Evolutionary conservation across 2,329 filamentous ascomycete species (phyloP), one percentile per base, ranked within the genome.

Genomic region (Paramyrothecium sp.): DNA sequence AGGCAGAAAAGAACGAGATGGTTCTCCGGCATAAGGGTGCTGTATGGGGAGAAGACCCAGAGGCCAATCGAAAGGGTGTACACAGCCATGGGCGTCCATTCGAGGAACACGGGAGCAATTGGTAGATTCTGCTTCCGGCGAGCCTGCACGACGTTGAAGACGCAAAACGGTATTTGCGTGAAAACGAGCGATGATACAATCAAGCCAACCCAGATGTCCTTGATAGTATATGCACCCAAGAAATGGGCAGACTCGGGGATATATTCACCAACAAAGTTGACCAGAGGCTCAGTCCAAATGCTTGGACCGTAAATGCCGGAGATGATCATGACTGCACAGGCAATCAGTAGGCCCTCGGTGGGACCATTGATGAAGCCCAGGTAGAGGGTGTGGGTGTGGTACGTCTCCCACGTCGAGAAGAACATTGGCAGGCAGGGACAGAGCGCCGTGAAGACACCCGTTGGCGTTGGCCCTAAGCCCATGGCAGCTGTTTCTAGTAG

Each of bases 381-480:
- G 74, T 97, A 99, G 7, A 99, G 80, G 0, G 95, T 98, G 73
- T 99, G 95, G 5, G 95, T 97, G 76, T 99, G 95, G 73, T 97
- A 99, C 1, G 95, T 99, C 77, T 99, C 95, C 95, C 95, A 99
- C 2, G 95, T 99, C 3, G 94, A 97, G 78, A 99, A 97, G 81
- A 97, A 99, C 95, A 99, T 99, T 59, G 95, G 91, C 49, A 99
- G 79, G 66, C 92, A 96, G 2, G 95, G 95, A 59, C 94, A 87
- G 48, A 99, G 80, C 2, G 93, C 92, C 1, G 95, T 98, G 72
- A 97, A 96, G 57, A 95, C 89, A 63, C 95, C 95, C 20, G 91
- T 86, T 61, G 87, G 88, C 19, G 90, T 91, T 3, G 90, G 86
- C 46, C 95, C 95, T 54, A 97, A 83, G 23, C 91, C 94, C 89